Base-by-base conservation (phyloP, 164 flowering plant genomes). In the Kalanchoe fedtschenkoi region DNA sequence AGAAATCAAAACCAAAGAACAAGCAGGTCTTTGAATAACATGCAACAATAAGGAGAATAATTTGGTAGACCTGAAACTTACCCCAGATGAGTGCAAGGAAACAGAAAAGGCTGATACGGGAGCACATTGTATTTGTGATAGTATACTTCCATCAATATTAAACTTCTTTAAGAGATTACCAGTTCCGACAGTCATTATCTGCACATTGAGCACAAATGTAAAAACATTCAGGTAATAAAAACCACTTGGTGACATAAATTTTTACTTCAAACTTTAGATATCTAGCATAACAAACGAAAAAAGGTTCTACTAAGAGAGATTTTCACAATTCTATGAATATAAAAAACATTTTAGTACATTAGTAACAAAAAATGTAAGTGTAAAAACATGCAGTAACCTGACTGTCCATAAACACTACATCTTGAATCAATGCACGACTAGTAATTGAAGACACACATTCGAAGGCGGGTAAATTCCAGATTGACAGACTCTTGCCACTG, bases 161-260 rank as follows among this genome's bases (percentile, higher is more conserved):
- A 75, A 77, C 63, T 95, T 91, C 38, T 70, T 81, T 21, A 95
- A 81, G 19, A 81, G 43, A 63, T 96, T 88, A 64, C 80, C 87
- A 46, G 96, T 85, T 64, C 99, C 99, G 67, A 86, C 97, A 29
- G 90, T 84, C 67, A 95, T 67, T 71, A 95, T 80, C 97, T 95
- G 89, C 64, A 65, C 68, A 43, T 41, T 60, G n/a, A 46, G 17
- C 35, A 60, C 5, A 53, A 41, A 68, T 21, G 64, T 24, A 32
- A 30, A 26, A 44, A 51, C 54, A 21, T 47, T 47, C 26, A 22
- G 11, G 26, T 51, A 51, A n/a, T n/a, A n/a, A n/a, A n/a, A 24
- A 26, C 24, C 5, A 51, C 56, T 47, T 5, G 15, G 43, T 3
- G 22, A 51, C 26, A 32, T 0, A 44, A 2, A 13, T 9, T 22